Base-by-base conservation (phyloP, 257 asterid genomes). In the Handroanthus guayacan region DNA sequence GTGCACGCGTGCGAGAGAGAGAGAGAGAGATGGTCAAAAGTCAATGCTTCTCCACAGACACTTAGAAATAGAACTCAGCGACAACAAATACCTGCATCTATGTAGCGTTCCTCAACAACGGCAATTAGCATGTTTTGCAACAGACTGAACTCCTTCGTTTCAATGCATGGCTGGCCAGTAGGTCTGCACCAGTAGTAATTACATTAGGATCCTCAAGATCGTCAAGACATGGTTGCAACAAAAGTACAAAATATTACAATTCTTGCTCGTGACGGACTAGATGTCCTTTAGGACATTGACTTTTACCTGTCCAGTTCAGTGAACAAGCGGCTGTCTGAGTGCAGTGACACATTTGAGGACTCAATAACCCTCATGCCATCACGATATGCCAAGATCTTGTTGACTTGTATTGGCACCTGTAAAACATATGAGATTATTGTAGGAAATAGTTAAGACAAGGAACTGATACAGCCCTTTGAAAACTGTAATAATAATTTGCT, bases 341-440 rank as follows among this genome's bases (percentile, higher is more conserved):
- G 84, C n/a, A 71, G 41, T 3, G 67, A 51, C 72, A 45, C 78
- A 81, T 80, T 84, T n/a, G 85, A 84, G 8, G 86, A 65, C 57
- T 86, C 87, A 2, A 84, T 34, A n/a, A 86, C 82, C 78, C 78
- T 80, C 91, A 86, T 80, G 45, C 91, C 91, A n/a, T 86, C 91
- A 64, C 79, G 72, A 20, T 75, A 80, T 4, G 87, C 91, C 81
- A 86, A 65, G 80, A 61, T 78, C 62, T 64, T 86, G 81, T 86
- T 86, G 51, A 86, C 88, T 82, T 86, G 91, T 65, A 86, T 84
- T 39, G 89, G 89, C 77, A 85, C 89, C 89, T 85, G 76, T 11
- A n/a, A 43, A 68, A 36, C 62, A 3, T 56, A 36, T 14, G 10
- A 20, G 16, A 50, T 50, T 18, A 18, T 5, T 20, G 51, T 63